These are phyloP conservation scores for Aspergillus ochraceoroseus DNA, from an alignment of 2,329 filamentous ascomycete genomes.

Conservation along the genomic window DNA sequence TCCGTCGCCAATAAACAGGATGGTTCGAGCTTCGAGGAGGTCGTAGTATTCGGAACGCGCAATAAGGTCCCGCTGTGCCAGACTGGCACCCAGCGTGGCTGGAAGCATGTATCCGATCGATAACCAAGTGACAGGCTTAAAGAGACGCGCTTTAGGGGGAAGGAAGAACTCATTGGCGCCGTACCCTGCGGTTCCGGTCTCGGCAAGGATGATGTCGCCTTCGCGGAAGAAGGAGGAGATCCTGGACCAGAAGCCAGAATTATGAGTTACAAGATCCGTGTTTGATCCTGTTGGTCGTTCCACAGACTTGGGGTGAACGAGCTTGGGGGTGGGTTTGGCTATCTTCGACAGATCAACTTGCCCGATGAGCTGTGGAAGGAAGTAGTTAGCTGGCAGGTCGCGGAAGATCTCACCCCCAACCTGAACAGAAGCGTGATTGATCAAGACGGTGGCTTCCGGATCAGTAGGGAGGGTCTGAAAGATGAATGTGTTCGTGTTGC, in stretches of 20 bases:
- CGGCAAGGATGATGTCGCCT: conserved; percentile 54
- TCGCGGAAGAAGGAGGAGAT: conserved; percentile 47
- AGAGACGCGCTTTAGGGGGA: conserved; percentile 46
- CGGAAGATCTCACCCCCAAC: conserved; percentile 77
- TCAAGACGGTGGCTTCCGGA: conserved; percentile 73
- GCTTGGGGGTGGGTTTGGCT: conserved; percentile 33
- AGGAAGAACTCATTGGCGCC: conserved; percentile 51
- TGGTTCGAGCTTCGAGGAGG: conserved; percentile 40
- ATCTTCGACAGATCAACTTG: conserved; percentile 54
- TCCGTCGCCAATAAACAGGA: conserved; percentile 60
- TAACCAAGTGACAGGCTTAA: conserved; percentile 54
- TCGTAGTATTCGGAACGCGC: conserved; percentile 18
- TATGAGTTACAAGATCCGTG: conserved; percentile 42
- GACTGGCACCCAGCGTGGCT: conserved; percentile 52
- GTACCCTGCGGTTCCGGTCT: conserved; percentile 56
- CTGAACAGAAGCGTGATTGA: conserved; percentile 68
- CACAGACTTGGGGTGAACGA: conserved; percentile 36
- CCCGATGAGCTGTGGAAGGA: conserved; percentile 64
- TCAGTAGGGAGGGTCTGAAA: conserved; percentile 74
- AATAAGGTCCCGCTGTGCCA: conserved; percentile 44
- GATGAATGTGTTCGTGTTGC: conserved; percentile 55
- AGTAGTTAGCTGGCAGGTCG: conserved; percentile 69
- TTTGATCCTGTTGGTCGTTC: conserved; percentile 37
- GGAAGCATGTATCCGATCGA: conserved; percentile 60
- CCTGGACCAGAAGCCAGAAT: conserved; percentile 49